phyloP scores from a whole-genome alignment of 805 yeast species.

The Hanseniaspora valbyensis region DNA sequence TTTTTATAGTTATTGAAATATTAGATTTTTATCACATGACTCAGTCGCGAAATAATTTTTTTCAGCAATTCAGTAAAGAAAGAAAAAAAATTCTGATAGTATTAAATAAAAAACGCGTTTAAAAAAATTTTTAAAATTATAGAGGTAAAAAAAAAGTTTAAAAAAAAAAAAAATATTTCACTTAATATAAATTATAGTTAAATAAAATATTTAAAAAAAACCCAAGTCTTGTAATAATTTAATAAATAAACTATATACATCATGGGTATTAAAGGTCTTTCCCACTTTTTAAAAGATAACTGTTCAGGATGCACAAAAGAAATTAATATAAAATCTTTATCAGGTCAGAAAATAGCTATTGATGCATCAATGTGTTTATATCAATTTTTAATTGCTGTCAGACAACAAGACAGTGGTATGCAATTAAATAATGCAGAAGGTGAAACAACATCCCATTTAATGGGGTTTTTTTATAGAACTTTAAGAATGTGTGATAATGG shows the following conservation, averaged over 20 bases:
- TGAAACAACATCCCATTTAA: slow-evolving; percentile 83
- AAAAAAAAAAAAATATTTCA: too few species aligned
- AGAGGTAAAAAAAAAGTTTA: too few species aligned
- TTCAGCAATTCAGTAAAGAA: too few species aligned
- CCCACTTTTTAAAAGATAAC: slow-evolving; percentile 75
- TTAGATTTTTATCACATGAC: too few species aligned
- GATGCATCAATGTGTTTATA: slow-evolving; percentile 93
- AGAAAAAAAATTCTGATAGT: too few species aligned
- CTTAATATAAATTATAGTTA: too few species aligned
- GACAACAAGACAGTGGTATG: slow-evolving; percentile 87
- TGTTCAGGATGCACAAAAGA: slow-evolving; percentile 73
- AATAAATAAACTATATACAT: background rate
- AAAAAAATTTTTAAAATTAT: too few species aligned
- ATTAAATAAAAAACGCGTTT: too few species aligned
- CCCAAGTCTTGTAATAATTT: too few species aligned
- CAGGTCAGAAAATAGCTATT: slow-evolving; percentile 95
- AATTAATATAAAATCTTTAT: slow-evolving; percentile 70
- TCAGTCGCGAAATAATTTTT: too few species aligned
- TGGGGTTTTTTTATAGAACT: slow-evolving; percentile 95
- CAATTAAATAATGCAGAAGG: slow-evolving; percentile 82
- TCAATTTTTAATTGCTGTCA: slow-evolving; percentile 89
- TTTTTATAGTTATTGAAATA: too few species aligned
- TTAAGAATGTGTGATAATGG: slow-evolving; percentile 81
- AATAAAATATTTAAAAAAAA: too few species aligned
- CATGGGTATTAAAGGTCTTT: slow-evolving; percentile 66